Percentiles rank a stretch among this genome's conserved stretches.
Conservation (phyloP, 768 basidiomycete species). For the Phlebiopsis gigantea region DNA sequence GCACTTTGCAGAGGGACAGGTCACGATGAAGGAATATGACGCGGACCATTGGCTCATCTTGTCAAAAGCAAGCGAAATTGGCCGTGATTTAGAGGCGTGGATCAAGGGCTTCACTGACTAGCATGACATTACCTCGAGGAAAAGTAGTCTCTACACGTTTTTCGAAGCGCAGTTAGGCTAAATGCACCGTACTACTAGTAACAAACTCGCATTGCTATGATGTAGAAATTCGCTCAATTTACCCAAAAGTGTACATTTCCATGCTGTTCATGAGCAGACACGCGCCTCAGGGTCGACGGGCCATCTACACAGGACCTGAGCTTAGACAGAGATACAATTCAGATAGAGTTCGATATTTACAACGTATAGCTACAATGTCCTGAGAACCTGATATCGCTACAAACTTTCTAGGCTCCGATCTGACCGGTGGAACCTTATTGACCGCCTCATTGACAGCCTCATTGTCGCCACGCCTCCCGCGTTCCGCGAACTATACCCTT, state of each 20-base stretch:
- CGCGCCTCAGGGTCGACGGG: not conserved
- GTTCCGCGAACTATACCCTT: not conserved
- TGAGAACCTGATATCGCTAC: not conserved
- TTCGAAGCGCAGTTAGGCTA: too few species aligned
- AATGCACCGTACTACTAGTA: not conserved
- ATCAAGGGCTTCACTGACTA: not conserved
- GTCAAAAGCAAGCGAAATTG: constrained; percentile 5
- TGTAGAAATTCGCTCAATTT: not conserved
- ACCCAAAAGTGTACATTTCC: not conserved
- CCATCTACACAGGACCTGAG: too few species aligned
- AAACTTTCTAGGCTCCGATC: not conserved
- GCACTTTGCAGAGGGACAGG: not conserved
- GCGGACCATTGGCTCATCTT: constrained; percentile 10
- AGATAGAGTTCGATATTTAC: too few species aligned
- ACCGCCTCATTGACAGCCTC: not conserved
- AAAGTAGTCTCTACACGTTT: too few species aligned
- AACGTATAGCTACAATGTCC: not conserved
- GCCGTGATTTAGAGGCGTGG: constrained; percentile 5
- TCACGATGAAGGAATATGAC: constrained; percentile 7
- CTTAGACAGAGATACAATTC: too few species aligned
- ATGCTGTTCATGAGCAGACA: not conserved
- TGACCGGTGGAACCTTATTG: not conserved
- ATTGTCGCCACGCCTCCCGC: too few species aligned
- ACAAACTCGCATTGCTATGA: not conserved
- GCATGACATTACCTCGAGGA: too few species aligned